These are phyloP conservation scores for Skeletonema costatum DNA, from an alignment of 108 stramenopile genomes.

Conservation along the genomic window DNA sequence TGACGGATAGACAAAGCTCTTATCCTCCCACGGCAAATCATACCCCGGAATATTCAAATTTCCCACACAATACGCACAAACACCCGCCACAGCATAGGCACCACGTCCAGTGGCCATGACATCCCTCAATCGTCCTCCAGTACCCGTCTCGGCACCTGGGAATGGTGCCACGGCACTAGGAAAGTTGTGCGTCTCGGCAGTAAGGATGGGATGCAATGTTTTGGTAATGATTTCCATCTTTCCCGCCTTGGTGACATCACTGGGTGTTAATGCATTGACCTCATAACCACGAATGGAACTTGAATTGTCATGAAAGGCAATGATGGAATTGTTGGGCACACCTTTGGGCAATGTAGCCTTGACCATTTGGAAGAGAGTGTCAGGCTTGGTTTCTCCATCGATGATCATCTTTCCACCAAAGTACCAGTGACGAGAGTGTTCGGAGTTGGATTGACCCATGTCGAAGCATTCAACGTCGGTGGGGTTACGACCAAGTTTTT, in stretches of 20 bases:
- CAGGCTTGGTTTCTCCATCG: constrained; percentile 91
- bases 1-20: constrained; percentile 80
- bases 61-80: constrained; percentile 97
- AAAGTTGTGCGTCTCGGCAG: constrained; percentile 99
- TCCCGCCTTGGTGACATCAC: constrained; percentile 53
- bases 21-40: constrained; percentile 95
- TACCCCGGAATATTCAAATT: constrained; percentile 95
- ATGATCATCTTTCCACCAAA: constrained; percentile 98
- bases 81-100: constrained; percentile 92
- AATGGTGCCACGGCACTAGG: constrained; percentile 99
- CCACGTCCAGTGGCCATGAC: constrained; percentile 99
- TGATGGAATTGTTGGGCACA: constrained; percentile 87
- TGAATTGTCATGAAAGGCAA: constrained; percentile 99
- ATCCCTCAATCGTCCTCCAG: constrained; percentile 97
- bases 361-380: constrained; percentile 98
- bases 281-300: constrained; percentile 92
- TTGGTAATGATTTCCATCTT: constrained; percentile 62
- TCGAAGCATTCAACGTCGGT: constrained; percentile 99
- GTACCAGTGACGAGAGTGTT: constrained; percentile 99
- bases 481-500: constrained; percentile 94
- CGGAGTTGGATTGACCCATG: constrained; percentile 97
- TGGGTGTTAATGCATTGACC: constrained; percentile 65
- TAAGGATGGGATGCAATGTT: constrained; percentile 93
- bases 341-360: constrained; percentile 91
- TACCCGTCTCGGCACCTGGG: constrained; percentile 99